Evolutionary conservation across 2,329 filamentous ascomycete species (phyloP).

Genomic region (Chrysosporium keratinophilum): DNA sequence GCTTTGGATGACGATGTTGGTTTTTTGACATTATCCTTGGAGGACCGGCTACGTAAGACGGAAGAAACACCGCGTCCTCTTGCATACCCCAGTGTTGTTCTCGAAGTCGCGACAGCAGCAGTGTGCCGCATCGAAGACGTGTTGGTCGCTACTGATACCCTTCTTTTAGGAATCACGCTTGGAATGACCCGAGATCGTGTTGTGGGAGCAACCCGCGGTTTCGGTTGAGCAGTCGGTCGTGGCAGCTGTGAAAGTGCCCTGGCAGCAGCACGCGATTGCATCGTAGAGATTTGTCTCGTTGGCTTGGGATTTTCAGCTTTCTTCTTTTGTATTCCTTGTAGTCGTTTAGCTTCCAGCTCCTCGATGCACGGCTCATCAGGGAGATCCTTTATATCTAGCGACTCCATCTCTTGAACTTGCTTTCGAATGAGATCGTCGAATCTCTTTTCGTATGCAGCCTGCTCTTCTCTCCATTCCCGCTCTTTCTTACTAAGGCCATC

Average conservation of each 20-base stretch:
- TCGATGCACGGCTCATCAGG: constrained; percentile 27
- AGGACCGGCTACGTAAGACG: constrained; percentile 16
- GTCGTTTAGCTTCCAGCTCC: constrained; percentile 24
- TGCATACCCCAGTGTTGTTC: constrained; percentile 74
- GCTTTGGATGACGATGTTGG: constrained; percentile 18
- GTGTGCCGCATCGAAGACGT: constrained; percentile 48
- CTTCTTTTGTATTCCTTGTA: constrained; percentile 17
- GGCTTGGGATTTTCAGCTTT: constrained; percentile 22
- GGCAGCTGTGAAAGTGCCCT: constrained; percentile 28
- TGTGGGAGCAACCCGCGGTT: constrained; percentile 29
- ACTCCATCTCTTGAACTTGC: constrained; percentile 53
- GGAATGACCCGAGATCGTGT: constrained; percentile 33
- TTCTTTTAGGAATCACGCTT: constrained; percentile 28
- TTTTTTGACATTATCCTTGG: constrained; percentile 16
- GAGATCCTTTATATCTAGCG: constrained; percentile 45
- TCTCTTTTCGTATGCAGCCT: constrained; percentile 51
- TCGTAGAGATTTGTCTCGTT: constrained; percentile 27
- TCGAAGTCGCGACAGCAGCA: constrained; percentile 57
- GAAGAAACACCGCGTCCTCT: constrained; percentile 51
- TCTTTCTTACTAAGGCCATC: constrained; percentile 54
- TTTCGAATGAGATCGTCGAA: constrained; percentile 58
- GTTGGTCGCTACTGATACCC: constrained; percentile 37
- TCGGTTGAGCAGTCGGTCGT: constrained; percentile 27
- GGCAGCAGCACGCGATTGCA: constrained; percentile 34
- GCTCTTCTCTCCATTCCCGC: constrained; percentile 59